Evolutionary conservation across 306 rosid genomes (phyloP).

Genomic region (Alnus rubra): DNA sequence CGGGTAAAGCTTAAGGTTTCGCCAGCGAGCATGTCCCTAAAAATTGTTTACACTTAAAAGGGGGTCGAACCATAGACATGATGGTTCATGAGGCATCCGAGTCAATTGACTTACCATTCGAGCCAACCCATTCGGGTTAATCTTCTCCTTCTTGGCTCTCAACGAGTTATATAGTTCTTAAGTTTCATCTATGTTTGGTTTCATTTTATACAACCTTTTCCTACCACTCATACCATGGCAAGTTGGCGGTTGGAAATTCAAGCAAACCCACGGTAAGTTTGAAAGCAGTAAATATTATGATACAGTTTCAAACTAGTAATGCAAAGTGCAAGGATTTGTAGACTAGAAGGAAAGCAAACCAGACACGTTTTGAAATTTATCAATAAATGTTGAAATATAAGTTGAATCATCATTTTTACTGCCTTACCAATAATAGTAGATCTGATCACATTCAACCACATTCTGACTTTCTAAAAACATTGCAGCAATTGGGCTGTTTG

Average conservation of each 20-base stretch:
- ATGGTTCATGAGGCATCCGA: too few relatives aligned
- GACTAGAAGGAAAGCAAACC: background rate
- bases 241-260: too few relatives aligned
- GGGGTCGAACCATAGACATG: too few relatives aligned
- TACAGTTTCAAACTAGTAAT: background rate
- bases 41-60: too few relatives aligned
- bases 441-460: slow-evolving; percentile 6
- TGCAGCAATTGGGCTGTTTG: too few relatives aligned
- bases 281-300: background rate
- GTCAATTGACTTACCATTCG: too few relatives aligned
- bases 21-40: too few relatives aligned
- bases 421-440: background rate
- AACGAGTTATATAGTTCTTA: background rate
- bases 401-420: slow-evolving; percentile 4
- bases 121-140: background rate
- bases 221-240: background rate
- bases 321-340: background rate
- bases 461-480: background rate
- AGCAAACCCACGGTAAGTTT: too few relatives aligned
- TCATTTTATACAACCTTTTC: slow-evolving; percentile 5
- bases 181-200: background rate
- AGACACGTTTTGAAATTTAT: background rate
- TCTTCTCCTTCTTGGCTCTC: slow-evolving; percentile 14
- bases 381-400: background rate
- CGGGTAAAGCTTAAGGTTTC: too few relatives aligned